phyloP scores from a whole-genome alignment of 352 stramenopile species.

The Blastocystis sp. region DNA sequence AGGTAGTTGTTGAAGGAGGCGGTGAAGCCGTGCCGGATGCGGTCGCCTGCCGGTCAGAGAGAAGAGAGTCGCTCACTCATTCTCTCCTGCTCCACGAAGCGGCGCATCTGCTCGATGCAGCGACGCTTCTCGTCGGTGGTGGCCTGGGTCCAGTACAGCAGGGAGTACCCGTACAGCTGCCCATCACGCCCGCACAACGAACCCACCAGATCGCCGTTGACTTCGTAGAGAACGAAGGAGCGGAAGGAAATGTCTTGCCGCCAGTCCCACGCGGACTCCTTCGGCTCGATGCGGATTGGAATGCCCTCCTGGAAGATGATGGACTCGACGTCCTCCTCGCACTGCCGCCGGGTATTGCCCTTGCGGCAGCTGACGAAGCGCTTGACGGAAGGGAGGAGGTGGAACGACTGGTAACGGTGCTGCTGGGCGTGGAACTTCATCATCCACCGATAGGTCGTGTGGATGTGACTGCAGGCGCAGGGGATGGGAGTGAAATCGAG shows the following conservation, averaged over 20 bases:
- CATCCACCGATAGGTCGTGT: neutral
- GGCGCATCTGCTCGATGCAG: neutral
- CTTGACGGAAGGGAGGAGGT: neutral
- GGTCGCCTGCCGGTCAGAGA: neutral
- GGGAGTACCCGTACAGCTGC: slow-evolving; percentile 51
- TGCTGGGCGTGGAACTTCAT: slow-evolving; percentile 5
- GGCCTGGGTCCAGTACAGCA: slow-evolving; percentile 27
- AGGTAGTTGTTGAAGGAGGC: slow-evolving; percentile 30
- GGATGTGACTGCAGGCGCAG: neutral
- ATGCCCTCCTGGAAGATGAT: slow-evolving; percentile 49
- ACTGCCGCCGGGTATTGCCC: too few species aligned
- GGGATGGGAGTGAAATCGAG: slow-evolving; percentile 30
- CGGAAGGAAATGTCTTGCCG: neutral
- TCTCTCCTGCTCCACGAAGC: neutral
- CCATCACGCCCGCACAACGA: neutral
- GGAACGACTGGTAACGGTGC: slow-evolving; percentile 47
- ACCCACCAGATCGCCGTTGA: slow-evolving; percentile 19
- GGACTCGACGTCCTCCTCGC: neutral
- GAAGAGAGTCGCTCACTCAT: neutral
- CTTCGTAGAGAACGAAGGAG: slow-evolving; percentile 24
- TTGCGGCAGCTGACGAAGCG: too few species aligned
- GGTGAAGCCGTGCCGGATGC: neutral
- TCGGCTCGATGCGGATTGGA: neutral
- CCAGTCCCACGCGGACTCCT: neutral
- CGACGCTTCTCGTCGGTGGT: neutral